phyloP scores from a whole-genome alignment of 441 rosid species.

The Populus hybrid region DNA sequence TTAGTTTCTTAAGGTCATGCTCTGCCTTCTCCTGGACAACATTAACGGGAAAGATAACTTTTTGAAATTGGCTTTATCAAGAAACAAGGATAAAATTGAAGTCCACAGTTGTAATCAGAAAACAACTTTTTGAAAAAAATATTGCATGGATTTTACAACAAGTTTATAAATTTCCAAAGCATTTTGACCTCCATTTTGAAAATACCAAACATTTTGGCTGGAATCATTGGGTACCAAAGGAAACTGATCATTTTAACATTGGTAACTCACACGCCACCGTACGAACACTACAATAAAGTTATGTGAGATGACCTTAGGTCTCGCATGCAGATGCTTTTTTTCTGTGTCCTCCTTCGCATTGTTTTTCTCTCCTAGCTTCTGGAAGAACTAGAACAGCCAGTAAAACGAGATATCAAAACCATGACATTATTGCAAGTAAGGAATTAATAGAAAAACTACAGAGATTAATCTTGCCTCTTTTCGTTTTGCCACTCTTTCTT shows the following conservation, averaged over 20 bases:
- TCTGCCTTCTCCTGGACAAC: slow-evolving; percentile 30
- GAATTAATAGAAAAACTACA: slow-evolving; percentile 10
- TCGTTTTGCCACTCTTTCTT: slow-evolving; percentile 77
- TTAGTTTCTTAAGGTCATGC: slow-evolving; percentile 15
- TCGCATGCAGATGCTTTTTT: slow-evolving; percentile 30
- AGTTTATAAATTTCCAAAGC: background rate
- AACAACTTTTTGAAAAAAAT: background rate
- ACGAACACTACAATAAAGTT: background rate
- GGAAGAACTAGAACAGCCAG: slow-evolving; percentile 49
- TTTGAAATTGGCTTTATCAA: slow-evolving; percentile 7
- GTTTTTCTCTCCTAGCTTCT: slow-evolving; percentile 67
- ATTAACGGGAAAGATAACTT: background rate
- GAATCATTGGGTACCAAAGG: background rate
- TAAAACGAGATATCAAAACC: background rate
- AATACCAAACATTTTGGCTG: background rate
- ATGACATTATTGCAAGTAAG: slow-evolving; percentile 6
- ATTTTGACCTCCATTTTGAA: too few relatives aligned
- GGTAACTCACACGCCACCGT: background rate
- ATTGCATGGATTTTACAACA: background rate
- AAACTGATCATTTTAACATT: background rate
- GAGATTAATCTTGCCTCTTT: slow-evolving; percentile 60
- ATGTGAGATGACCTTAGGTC: slow-evolving; percentile 34
- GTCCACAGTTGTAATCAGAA: background rate
- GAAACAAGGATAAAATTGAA: background rate
- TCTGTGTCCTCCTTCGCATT: slow-evolving; percentile 31